Evolutionary conservation across 208 protist genomes (phyloP).

Genomic region (Leishmania aethiopica): DNA sequence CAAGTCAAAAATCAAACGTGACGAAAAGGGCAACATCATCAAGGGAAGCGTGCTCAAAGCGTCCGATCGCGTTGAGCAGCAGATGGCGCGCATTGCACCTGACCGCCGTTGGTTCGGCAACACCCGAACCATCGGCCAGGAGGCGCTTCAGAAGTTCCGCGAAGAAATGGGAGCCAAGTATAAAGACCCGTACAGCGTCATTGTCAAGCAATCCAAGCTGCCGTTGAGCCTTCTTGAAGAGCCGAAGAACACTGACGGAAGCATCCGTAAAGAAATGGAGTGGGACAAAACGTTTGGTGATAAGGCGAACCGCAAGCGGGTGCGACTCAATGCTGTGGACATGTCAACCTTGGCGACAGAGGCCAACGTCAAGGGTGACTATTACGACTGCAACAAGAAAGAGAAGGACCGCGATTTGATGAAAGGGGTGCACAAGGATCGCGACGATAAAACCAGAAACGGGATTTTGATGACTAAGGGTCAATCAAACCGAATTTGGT

Average conservation of each 20-base stretch:
- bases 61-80: conserved; percentile 81
- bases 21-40: conserved; percentile 93
- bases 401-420: conserved; percentile 68
- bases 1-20: conserved; percentile 85
- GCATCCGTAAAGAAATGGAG: conserved; percentile 94
- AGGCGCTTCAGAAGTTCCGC: conserved; percentile 96
- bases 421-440: conserved; percentile 44
- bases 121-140: conserved; percentile 96
- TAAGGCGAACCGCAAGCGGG: conserved; percentile 93
- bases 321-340: conserved; percentile 63
- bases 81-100: conserved; percentile 94
- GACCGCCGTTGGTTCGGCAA: conserved; percentile 98
- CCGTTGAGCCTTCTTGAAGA: conserved; percentile 95
- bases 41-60: conserved; percentile 89
- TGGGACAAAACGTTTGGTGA: conserved; percentile 97
- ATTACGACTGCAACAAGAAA: conserved; percentile 62
- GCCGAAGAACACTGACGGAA: conserved; percentile 78
- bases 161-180: conserved; percentile 95
- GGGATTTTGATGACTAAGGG: conserved; percentile 97
- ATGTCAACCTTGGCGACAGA: conserved; percentile 59
- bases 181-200: conserved; percentile 98
- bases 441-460: conserved; percentile 84
- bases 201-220: conserved; percentile 97
- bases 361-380: conserved; percentile 39
- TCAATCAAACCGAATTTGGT: conserved; percentile 99